Evolutionary conservation across 148 eudicot species (phyloP), one percentile per base, ranked within the genome.

Genomic region (Camellia japonica): DNA sequence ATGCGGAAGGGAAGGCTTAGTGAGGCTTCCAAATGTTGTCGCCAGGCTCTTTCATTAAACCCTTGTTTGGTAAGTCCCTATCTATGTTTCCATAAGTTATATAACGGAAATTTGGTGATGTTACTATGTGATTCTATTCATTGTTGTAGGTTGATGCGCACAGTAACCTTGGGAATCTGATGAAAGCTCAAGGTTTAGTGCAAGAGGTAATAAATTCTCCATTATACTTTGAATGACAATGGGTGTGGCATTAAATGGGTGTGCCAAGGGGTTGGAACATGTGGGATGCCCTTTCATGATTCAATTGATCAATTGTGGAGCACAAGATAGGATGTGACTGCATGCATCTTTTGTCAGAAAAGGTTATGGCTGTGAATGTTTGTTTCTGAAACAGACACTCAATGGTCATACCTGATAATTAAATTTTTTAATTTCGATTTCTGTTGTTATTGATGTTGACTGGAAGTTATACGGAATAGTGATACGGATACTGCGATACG

Each of bases 11-110:
- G 98, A 76, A 90, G 92, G 86, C 78, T 88, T 46, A 89, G 7
- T 80, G 98, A 92, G 82, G 98, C 97, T 63, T 86, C 92, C 49
- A 93, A 92, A 78, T 94, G 98, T 82, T 92, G 98, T 81, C 94
- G 90, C 38, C 98, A 94, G 84, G 98, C 98, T 74, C 93, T 94
- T 86, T 85, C 86, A 43, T 71, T 94, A 71, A 94, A 94, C 79
- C 97, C 97, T 68, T 88, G 80, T 80, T 80, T 94, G 97, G 98
- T 94, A 84, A 23, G 20, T 76, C 18, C 58, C 52, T 68, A 66
- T 30, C 55, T 64, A 1, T 3, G 23, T 49, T 73, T 61, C 14
- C 43, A 7, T 52, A 20, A 44, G 43, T 84, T 54, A 18, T 68
- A 60, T 44, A 6, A 56, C 68, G 74, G 56, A 13, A 54, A 59